Base-by-base conservation (phyloP, 345 rosid species). In the Gossypium bickii region DNA sequence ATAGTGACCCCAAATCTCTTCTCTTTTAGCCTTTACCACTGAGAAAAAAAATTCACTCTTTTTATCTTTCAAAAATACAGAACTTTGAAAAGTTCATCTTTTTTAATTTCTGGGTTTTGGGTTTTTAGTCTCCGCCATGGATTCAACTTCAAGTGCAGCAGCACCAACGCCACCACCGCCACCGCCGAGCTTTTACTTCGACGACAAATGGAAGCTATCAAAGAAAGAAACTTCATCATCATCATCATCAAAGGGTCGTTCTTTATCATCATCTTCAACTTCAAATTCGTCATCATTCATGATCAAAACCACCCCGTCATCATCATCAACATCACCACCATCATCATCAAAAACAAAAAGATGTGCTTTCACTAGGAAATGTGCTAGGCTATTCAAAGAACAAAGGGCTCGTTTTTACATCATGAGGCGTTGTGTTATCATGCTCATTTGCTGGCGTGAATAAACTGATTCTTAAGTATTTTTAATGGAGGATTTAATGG, bases 361-460 rank as follows among this genome's bases (percentile, higher is more conserved):
- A 55, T 90, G 92, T 68, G 82, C 97, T 24, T 95, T 95, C 67
- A 78, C 93, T 0, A 87, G 98, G 68, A 95, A 89, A 80, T 95
- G 99, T 57, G 93, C 96, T 0, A 88, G 87, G 61, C 75, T 95
- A 69, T 93, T 95, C 18, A 86, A 89, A 69, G 98, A 95, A 74
- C 99, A 95, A 53, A 81, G 99, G 79, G 98, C 99, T 59, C 86
- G 92, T 49, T 95, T 95, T 83, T 95, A 95, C 74, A 95, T 95
- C 87, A 80, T 93, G 89, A 79, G 99, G 77, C 89, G 97, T 8
- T 95, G 99, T 70, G 92, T 95, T 0, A 79, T 89, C 65, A 93
- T 95, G 96, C 97, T 95, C 70, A 84, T 95, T 44, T 95, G 99
- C 85, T 95, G 98, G 99, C 88, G 86, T 47, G 98, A 95, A 41